Evolutionary conservation across 148 eudicot species (phyloP).

Genomic region (Rhododendron molle): DNA sequence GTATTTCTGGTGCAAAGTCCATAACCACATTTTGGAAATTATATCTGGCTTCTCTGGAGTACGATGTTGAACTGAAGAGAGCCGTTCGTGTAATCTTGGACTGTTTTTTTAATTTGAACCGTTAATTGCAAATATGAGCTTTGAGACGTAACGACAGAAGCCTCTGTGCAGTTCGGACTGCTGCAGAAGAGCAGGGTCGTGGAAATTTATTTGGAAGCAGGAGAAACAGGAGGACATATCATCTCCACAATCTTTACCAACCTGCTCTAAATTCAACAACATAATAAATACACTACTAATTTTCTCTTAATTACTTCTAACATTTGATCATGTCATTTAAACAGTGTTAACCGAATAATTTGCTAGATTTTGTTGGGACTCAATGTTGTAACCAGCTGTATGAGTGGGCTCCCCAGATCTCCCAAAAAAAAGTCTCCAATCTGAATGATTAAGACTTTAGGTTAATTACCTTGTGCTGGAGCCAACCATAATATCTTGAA

Average conservation of each 20-base stretch:
- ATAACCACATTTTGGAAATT: background rate
- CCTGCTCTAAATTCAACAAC: slow-evolving; percentile 1
- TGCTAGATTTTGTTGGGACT: slow-evolving; percentile 16
- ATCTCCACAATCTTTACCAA: slow-evolving; percentile 5
- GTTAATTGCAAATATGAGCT: too few species aligned
- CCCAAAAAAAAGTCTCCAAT: slow-evolving; percentile 32
- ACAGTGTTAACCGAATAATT: slow-evolving; percentile 5
- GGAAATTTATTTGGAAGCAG: background rate
- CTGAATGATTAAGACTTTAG: slow-evolving; percentile 34
- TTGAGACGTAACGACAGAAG: background rate
- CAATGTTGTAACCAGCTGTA: slow-evolving; percentile 46
- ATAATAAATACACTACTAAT: background rate
- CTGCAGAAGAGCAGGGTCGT: background rate
- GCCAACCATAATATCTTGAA: slow-evolving; percentile 44
- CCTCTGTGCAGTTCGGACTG: background rate
- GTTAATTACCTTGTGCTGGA: slow-evolving; percentile 24
- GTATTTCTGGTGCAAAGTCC: slow-evolving; percentile 16
- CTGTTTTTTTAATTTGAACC: too few species aligned
- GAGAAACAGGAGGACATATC: slow-evolving; percentile 5
- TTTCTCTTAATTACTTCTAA: background rate
- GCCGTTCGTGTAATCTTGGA: too few species aligned
- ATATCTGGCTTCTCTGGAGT: too few species aligned
- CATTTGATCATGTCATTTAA: background rate
- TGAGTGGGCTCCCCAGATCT: slow-evolving; percentile 26
- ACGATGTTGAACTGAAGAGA: too few species aligned